phyloP scores from a whole-genome alignment of 1,284 basidiomycete species.

The Trichosporon sp. region DNA sequence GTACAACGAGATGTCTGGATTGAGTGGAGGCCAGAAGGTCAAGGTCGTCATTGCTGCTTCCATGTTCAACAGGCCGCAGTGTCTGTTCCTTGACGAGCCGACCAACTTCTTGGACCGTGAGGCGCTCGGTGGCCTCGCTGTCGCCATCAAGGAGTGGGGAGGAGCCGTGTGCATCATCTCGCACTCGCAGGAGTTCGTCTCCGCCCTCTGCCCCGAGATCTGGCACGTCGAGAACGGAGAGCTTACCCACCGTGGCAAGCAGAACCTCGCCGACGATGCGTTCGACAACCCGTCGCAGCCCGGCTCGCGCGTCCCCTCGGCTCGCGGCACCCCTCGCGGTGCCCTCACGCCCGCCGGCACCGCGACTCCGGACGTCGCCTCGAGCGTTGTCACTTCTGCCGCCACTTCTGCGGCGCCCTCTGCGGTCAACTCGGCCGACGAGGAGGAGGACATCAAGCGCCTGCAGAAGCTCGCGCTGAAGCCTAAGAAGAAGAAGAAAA shows the following conservation, averaged over 20 bases:
- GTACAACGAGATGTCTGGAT: conserved; percentile 89
- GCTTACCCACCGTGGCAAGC: conserved; percentile 83
- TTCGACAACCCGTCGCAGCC: conserved; percentile 53
- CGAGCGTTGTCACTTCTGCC: conserved; percentile 27
- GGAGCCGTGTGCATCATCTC: conserved; percentile 97
- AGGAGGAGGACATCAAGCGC: conserved; percentile 49
- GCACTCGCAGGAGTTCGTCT: conserved; percentile 86
- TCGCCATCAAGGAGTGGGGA: conserved; percentile 93
- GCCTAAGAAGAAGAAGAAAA: conserved; percentile 76
- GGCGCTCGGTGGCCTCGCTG: conserved; percentile 70
- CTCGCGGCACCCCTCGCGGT: conserved; percentile 47
- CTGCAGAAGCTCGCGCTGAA: conserved; percentile 45
- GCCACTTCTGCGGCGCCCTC: conserved; percentile 36
- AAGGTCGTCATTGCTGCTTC: conserved; percentile 93
- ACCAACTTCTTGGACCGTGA: conserved; percentile 87
- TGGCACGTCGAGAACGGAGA: conserved; percentile 57
- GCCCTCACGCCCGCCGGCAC: conserved; percentile 42
- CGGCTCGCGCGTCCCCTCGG: conserved; percentile 38
- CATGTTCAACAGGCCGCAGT: conserved; percentile 71
- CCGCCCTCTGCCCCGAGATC: conserved; percentile 66
- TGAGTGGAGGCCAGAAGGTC: conserved; percentile 94
- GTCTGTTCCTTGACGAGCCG: conserved; percentile 69
- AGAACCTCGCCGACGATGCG: conserved; percentile 72
- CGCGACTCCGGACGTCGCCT: conserved; percentile 42
- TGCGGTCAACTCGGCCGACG: conserved; percentile 19